These are phyloP conservation scores for Ascoidea rubescens DNA, from an alignment of 805 yeast genomes.

Conservation along the genomic window DNA sequence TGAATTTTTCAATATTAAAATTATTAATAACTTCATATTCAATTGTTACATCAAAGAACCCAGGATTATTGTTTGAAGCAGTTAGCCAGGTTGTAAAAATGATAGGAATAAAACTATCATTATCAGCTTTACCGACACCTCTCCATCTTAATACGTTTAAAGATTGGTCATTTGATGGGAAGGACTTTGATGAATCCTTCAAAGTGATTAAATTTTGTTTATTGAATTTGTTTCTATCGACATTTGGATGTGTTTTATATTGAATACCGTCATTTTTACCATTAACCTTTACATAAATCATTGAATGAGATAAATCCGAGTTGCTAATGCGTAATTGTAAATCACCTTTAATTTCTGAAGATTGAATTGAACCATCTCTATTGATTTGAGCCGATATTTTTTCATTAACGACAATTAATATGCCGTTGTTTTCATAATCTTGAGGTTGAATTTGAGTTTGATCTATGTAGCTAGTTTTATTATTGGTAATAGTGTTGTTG, in stretches of 20 bases:
- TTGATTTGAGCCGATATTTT: conserved; percentile 61
- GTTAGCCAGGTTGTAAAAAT: conserved; percentile 75
- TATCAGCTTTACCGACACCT: conserved; percentile 49
- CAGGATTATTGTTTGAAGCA: conserved; percentile 41
- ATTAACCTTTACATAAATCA: conserved; percentile 39
- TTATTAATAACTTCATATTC: conserved; percentile 66
- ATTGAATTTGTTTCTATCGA: conserved; percentile 63
- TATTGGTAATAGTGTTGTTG: conserved; percentile 17
- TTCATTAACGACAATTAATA: conserved; percentile 66
- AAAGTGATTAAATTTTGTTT: conserved; percentile 46
- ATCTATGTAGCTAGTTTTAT: background rate
- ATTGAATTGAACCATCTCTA: conserved; percentile 65
- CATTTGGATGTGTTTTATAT: conserved; percentile 93
- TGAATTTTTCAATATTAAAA: conserved; percentile 22
- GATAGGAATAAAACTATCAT: conserved; percentile 44
- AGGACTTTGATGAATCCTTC: conserved; percentile 64
- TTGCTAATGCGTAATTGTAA: conserved; percentile 78
- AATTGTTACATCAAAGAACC: conserved; percentile 50
- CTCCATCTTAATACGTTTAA: conserved; percentile 92
- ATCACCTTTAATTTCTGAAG: conserved; percentile 81
- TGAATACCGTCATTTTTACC: conserved; percentile 39
- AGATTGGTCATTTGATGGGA: conserved; percentile 85
- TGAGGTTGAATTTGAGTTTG: conserved; percentile 14
- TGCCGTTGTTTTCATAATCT: conserved; percentile 50
- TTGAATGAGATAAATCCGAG: conserved; percentile 52